A percentile compares a stretch with the other conserved stretches of the same genome.
phyloP scores from a whole-genome alignment of 345 rosid species.

The Erysimum cheiranthoides region DNA sequence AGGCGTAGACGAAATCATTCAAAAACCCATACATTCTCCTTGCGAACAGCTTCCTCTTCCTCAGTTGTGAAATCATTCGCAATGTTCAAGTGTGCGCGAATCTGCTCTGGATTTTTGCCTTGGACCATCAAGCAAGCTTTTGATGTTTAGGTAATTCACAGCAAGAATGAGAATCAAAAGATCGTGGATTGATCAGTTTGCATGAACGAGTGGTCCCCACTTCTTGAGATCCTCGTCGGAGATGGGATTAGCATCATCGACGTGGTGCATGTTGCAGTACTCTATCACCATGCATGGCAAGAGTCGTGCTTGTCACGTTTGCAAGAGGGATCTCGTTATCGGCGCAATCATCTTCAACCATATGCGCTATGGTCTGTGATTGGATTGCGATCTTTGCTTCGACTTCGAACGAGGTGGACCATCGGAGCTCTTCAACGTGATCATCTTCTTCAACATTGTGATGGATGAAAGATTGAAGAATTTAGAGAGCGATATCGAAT shows the following conservation, averaged over 20 bases:
- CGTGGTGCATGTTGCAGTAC: constrained; percentile 3
- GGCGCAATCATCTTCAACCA: neutral
- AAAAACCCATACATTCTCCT: constrained; percentile 3
- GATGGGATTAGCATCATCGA: neutral
- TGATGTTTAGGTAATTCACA: neutral
- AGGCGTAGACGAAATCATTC: neutral
- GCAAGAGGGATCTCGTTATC: neutral
- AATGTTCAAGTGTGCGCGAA: neutral
- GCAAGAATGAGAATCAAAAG: constrained; percentile 4
- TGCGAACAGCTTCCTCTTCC: neutral
- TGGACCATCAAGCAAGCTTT: neutral
- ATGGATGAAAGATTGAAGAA: neutral
- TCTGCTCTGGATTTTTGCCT: neutral
- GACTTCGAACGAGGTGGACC: neutral
- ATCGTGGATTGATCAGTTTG: neutral
- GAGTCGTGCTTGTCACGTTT: constrained; percentile 1
- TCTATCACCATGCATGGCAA: neutral
- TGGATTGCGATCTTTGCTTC: neutral
- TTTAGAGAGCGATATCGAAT: neutral
- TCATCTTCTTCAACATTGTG: neutral
- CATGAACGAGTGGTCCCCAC: constrained; percentile 31
- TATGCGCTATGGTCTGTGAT: neutral
- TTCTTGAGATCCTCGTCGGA: neutral
- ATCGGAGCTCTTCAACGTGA: constrained; percentile 8
- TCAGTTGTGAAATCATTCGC: neutral